Conservation (phyloP, 2,329 filamentous ascomycete genomes). For the Fusarium sp. region DNA sequence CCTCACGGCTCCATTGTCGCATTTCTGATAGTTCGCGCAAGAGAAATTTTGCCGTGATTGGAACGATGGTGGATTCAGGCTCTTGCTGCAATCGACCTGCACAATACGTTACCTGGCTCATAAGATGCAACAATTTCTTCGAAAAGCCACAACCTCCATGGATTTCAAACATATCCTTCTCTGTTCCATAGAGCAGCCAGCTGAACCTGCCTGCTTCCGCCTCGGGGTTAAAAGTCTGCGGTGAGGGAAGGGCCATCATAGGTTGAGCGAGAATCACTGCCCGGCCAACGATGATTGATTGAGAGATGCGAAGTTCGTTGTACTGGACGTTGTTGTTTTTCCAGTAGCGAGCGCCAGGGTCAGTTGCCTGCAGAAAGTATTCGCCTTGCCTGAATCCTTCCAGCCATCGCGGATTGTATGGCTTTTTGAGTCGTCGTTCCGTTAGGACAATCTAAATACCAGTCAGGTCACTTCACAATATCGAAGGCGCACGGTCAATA, state of each 20-base stretch:
- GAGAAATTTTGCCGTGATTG: constrained; percentile 46
- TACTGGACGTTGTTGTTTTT: constrained; percentile 48
- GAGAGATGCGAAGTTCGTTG: constrained; percentile 49
- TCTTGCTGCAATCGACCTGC: constrained; percentile 50
- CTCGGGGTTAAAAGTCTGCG: constrained; percentile 43
- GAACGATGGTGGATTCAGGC: constrained; percentile 46
- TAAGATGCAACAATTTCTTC: constrained; percentile 51
- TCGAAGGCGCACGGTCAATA: not conserved
- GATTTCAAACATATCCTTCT: constrained; percentile 50
- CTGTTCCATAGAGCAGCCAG: constrained; percentile 53
- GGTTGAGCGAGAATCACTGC: constrained; percentile 54
- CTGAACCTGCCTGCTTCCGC: constrained; percentile 49
- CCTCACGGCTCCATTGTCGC: constrained; percentile 52
- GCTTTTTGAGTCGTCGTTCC: constrained; percentile 50
- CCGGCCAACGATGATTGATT: constrained; percentile 54
- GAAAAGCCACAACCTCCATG: constrained; percentile 57
- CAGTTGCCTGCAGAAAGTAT: constrained; percentile 48
- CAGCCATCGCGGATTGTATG: constrained; percentile 51
- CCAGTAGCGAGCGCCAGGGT: constrained; percentile 53
- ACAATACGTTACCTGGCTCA: constrained; percentile 53
- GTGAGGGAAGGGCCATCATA: constrained; percentile 49
- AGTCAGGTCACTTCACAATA: not conserved
- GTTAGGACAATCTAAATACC: constrained; percentile 48
- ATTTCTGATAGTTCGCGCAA: constrained; percentile 44
- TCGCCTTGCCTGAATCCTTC: constrained; percentile 51